A percentile compares a stretch with the other conserved stretches of the same genome.
These are phyloP conservation scores for Filosporella fistucella DNA, from an alignment of 495 filamentous ascomycete genomes.

Conservation along the genomic window DNA sequence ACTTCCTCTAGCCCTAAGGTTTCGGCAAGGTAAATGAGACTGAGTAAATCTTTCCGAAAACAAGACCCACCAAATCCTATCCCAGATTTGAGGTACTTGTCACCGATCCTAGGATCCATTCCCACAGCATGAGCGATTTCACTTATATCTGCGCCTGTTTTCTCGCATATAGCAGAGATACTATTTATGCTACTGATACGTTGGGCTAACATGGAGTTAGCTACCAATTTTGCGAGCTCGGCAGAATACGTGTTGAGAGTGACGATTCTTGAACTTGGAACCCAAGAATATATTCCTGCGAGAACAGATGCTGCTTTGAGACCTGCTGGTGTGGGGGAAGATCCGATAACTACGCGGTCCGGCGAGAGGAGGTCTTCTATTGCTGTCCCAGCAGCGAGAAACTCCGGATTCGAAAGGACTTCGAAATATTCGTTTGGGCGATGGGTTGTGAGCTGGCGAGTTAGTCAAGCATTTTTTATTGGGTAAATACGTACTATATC, in stretches of 20 bases:
- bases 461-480: too few species aligned
- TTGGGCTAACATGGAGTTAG: constrained; percentile 79
- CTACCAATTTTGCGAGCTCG: constrained; percentile 74
- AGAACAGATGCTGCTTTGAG: constrained; percentile 57
- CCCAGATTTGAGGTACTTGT: constrained; percentile 70
- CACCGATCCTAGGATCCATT: constrained; percentile 65
- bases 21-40: constrained; percentile 69
- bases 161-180: constrained; percentile 75
- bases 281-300: constrained; percentile 68
- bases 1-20: constrained; percentile 67
- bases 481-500: constrained; percentile 55
- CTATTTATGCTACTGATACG: constrained; percentile 82
- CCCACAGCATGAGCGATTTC: constrained; percentile 69
- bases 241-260: constrained; percentile 76
- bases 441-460: constrained; percentile 42
- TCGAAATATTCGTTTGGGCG: constrained; percentile 50
- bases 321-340: constrained; percentile 49
- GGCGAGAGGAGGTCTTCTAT: constrained; percentile 66
- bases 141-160: constrained; percentile 69
- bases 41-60: constrained; percentile 80
- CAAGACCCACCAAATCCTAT: constrained; percentile 80
- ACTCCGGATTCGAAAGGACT: constrained; percentile 81
- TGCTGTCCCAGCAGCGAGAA: constrained; percentile 75
- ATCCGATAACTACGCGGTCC: constrained; percentile 76
- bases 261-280: constrained; percentile 59